Percentiles rank a stretch among this genome's conserved stretches.
These are phyloP conservation scores for Fusarium sp. DNA, from an alignment of 2,329 filamentous ascomycete species.

Conservation along the genomic window DNA sequence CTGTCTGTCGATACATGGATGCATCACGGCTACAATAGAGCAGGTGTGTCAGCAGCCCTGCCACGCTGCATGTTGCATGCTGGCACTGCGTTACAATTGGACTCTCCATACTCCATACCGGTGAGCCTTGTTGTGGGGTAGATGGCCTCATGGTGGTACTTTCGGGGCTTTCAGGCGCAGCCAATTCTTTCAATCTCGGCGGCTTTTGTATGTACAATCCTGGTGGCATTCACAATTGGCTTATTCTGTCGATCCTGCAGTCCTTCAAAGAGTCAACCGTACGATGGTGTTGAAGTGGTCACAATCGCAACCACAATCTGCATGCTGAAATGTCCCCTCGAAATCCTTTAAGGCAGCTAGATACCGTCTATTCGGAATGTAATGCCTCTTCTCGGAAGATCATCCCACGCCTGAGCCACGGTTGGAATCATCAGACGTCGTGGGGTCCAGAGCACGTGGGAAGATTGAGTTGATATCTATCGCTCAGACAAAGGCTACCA, in stretches of 20 bases:
- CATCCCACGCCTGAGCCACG: slow-evolving; percentile 37
- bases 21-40: slow-evolving; percentile 26
- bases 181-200: slow-evolving; percentile 28
- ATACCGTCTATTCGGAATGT: slow-evolving; percentile 32
- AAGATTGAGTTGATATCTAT: slow-evolving; percentile 11
- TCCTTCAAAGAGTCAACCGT: neutral
- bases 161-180: slow-evolving; percentile 21
- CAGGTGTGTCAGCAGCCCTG: slow-evolving; percentile 31
- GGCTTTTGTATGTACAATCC: neutral
- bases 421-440: slow-evolving; percentile 27
- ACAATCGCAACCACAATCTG: neutral
- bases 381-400: slow-evolving; percentile 7
- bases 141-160: slow-evolving; percentile 29
- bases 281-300: slow-evolving; percentile 15
- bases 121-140: slow-evolving; percentile 38
- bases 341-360: slow-evolving; percentile 2
- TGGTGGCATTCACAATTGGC: slow-evolving; percentile 1
- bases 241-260: slow-evolving; percentile 6
- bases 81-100: slow-evolving; percentile 28
- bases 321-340: neutral
- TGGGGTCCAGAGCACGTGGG: slow-evolving; percentile 38
- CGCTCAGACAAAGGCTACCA: slow-evolving; percentile 4
- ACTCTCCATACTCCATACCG: slow-evolving; percentile 38
- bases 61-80: slow-evolving; percentile 8
- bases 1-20: slow-evolving; percentile 5